Base-by-base conservation (phyloP, 2,329 filamentous ascomycete genomes). In the Cordyceps farinosa region DNA sequence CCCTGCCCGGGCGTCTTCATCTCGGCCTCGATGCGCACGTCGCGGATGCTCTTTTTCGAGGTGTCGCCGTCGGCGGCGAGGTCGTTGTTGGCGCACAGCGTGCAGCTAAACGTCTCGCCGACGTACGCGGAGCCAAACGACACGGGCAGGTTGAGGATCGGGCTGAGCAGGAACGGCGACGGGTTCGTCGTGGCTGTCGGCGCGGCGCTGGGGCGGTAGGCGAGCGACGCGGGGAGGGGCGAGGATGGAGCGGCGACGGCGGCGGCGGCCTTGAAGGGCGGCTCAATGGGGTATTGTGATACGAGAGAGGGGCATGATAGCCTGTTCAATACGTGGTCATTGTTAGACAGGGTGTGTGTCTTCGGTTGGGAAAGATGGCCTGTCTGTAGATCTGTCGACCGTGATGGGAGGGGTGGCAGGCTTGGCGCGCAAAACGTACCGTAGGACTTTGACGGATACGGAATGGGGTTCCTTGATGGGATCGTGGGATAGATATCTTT, bases 81-180 rank as follows among this genome's bases (percentile, higher is more conserved):
- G 77, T 98, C 94, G 74, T 97, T 94, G 79, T 97, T 97, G n/a
- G 91, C 93, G 77, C 93, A 97, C 29, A 98, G 83, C 1, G 94
- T 97, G 77, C 95, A 99, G 67, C 89, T 89, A 77, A 99, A 98
- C 0, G 89, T 92, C 79, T 98, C 93, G 70, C 95, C 95, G 27
- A 98, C 94, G 74, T 97, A 97, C 9, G 94, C 93, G 13, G 91
- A 94, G 51, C 93, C 94, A 74, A 99, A 98, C 0, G 92, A 90
- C 17, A 92, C 89, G 10, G 95, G 94, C 1, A 98, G 87, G 53
- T 91, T 95, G 70, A 98, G 84, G 60, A 87, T 81, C 1, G 86
- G 86, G 40, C 82, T 83, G 66, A 88, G 80, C 65, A 87, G 74
- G 73, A 86, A 86, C 7, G 84, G 82, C 15, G 79, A 75, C 4